Evolutionary conservation across 768 basidiomycete genomes (phyloP).

Genomic region (Amanita thiersii): DNA sequence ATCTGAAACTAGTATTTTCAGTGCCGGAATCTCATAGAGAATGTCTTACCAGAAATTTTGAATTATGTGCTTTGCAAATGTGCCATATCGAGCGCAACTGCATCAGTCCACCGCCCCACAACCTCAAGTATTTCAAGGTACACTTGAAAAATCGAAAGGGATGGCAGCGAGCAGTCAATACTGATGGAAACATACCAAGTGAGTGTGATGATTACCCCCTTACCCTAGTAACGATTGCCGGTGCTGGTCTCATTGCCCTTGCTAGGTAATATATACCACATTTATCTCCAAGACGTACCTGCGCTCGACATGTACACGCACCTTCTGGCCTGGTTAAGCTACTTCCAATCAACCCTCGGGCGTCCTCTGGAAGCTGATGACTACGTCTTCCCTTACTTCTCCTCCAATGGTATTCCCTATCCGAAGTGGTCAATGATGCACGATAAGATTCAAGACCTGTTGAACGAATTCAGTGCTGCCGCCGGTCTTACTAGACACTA

Average conservation of each 20-base stretch:
- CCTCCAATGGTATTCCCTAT: slow-evolving; percentile 19
- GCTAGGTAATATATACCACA: slow-evolving; percentile 24
- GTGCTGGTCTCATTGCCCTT: slow-evolving; percentile 4
- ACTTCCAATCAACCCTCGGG: slow-evolving; percentile 15
- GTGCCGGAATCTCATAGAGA: too few species aligned
- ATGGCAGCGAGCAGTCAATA: slow-evolving; percentile 20
- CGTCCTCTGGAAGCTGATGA: slow-evolving; percentile 19
- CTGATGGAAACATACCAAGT: slow-evolving; percentile 14
- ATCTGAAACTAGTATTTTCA: too few species aligned
- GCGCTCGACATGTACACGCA: slow-evolving; percentile 21
- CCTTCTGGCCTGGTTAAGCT: slow-evolving; percentile 16
- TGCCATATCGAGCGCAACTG: too few species aligned
- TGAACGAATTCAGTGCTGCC: slow-evolving; percentile 18
- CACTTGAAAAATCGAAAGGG: slow-evolving; percentile 19
- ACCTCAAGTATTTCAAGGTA: slow-evolving; percentile 12
- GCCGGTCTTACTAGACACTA: slow-evolving; percentile 18
- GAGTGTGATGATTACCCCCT: not conserved
- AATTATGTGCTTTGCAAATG: too few species aligned
- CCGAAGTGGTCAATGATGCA: slow-evolving; percentile 17
- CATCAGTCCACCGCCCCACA: slow-evolving; percentile 13
- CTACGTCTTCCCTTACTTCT: slow-evolving; percentile 25
- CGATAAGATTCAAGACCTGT: slow-evolving; percentile 17
- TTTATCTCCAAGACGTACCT: slow-evolving; percentile 22
- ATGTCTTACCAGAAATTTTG: too few species aligned
- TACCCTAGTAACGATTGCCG: not conserved